phyloP scores from a whole-genome alignment of 345 rosid species.

The Raphanus raphanistrum region DNA sequence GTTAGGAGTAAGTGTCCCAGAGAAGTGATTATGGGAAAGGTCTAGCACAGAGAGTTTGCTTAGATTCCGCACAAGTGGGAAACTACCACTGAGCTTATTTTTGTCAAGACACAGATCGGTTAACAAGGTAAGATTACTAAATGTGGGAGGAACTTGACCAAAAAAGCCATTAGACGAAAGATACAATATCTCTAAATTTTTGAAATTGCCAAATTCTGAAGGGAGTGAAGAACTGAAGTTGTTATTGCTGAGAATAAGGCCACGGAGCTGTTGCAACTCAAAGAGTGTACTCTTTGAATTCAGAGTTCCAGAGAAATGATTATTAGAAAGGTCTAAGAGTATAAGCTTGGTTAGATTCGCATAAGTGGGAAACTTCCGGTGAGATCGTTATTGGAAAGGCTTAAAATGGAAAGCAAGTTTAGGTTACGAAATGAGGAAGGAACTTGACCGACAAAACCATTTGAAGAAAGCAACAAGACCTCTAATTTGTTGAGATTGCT shows the following conservation, averaged over 20 bases:
- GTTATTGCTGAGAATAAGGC: neutral
- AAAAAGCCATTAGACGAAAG: neutral
- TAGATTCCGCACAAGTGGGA: neutral
- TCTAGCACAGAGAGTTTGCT: neutral
- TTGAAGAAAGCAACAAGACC: conserved; percentile 17
- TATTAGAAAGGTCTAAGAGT: rapidly evolving
- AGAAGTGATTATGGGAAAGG: neutral
- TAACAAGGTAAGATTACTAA: neutral
- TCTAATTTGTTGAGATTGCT: conserved; percentile 10
- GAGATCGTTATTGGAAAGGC: neutral
- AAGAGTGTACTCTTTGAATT: conserved; percentile 2
- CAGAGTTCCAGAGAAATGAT: conserved; percentile 1
- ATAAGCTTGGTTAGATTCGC: neutral
- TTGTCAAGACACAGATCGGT: neutral
- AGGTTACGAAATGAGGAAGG: conserved; percentile 27
- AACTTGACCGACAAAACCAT: conserved; percentile 14
- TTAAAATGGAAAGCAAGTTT: rapidly evolving
- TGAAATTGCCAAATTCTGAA: conserved; percentile 7
- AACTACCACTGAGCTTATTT: neutral
- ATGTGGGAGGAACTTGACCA: conserved; percentile 16
- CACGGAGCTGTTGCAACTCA: neutral
- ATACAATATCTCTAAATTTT: neutral
- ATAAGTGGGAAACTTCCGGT: conserved; percentile 17
- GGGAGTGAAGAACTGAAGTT: conserved; percentile 11
- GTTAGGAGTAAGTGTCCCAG: neutral